These are phyloP conservation scores for Teunomyces kruisii DNA, from an alignment of 805 yeast species.

Conservation along the genomic window DNA sequence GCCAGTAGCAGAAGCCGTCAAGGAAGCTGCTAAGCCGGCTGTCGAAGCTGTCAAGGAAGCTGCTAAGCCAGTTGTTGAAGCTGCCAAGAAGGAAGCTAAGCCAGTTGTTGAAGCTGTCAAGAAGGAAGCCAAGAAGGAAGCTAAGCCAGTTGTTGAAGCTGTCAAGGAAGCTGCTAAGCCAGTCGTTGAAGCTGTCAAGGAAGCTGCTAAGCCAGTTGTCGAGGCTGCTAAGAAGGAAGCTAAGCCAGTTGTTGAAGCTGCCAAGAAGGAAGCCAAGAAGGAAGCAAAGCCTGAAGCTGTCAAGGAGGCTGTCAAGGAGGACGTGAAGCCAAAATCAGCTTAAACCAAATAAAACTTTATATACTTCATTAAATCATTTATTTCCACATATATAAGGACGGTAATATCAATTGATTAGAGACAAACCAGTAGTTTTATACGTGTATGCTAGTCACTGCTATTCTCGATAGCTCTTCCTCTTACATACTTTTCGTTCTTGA, in stretches of 20 bases:
- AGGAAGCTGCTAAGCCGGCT: not conserved
- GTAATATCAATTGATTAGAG: not conserved
- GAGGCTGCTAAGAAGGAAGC: conserved; percentile 2
- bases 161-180: conserved; percentile 11
- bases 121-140: too few species aligned
- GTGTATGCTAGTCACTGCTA: conserved; percentile 8
- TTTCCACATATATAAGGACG: conserved; percentile 3
- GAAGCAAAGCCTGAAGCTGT: not conserved
- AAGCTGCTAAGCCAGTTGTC: conserved; percentile 7
- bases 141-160: conserved; percentile 5
- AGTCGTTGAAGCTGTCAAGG: conserved; percentile 8
- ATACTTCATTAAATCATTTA: not conserved
- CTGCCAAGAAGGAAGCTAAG: too few species aligned
- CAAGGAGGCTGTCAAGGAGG: not conserved
- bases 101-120: too few species aligned
- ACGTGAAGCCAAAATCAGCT: not conserved
- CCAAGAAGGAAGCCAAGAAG: conserved; percentile 9
- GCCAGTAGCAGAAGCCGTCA: conserved; percentile 5
- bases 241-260: conserved; percentile 7
- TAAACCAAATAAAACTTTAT: not conserved
- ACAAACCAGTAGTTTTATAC: not conserved
- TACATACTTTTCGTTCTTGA: conserved; percentile 58
- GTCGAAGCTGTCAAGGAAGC: conserved; percentile 7
- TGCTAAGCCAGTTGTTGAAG: conserved; percentile 9
- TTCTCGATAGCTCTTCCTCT: conserved; percentile 57